phyloP scores from a whole-genome alignment of 495 filamentous ascomycete species.

The Trichoderma asperelloides region DNA sequence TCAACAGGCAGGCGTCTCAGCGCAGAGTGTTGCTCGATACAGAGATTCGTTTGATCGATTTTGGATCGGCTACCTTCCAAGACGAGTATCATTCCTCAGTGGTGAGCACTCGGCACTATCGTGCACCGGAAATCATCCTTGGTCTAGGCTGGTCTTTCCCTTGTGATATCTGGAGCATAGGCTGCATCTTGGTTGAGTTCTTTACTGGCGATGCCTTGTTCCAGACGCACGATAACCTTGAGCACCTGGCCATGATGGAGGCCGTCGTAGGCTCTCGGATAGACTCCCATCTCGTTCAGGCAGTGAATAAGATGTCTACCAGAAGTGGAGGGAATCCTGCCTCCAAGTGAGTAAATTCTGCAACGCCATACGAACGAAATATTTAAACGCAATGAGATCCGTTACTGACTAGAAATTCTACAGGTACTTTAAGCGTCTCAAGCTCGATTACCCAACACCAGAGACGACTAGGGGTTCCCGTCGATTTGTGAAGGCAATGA shows the following conservation, averaged over 20 bases:
- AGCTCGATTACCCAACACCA: conserved; percentile 77
- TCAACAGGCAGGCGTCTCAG: conserved; percentile 69
- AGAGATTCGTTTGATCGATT: conserved; percentile 95
- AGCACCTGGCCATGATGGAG: conserved; percentile 99
- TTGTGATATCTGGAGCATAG: conserved; percentile 98
- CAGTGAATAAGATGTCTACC: conserved; percentile 57
- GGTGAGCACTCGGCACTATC: conserved; percentile 91
- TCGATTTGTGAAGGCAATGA: conserved; percentile 95
- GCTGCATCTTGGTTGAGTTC: conserved; percentile 98
- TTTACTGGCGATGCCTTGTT: conserved; percentile 96
- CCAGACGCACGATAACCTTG: conserved; percentile 95
- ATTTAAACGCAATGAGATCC: too few species aligned
- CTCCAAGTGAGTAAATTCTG: conserved; percentile 58
- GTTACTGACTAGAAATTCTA: conserved; percentile 17
- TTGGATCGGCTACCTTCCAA: conserved; percentile 95
- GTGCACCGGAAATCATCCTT: conserved; percentile 94
- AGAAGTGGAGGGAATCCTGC: conserved; percentile 64
- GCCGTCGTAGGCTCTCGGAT: conserved; percentile 67
- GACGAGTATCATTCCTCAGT: conserved; percentile 98
- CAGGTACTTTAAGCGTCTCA: conserved; percentile 78
- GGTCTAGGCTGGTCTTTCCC: conserved; percentile 96
- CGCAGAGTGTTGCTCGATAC: conserved; percentile 85
- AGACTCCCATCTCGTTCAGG: conserved; percentile 63
- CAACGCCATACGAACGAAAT: not conserved
- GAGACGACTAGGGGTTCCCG: conserved; percentile 84